A percentile compares a stretch with the other conserved stretches of the same genome.
phyloP scores from a whole-genome alignment of 2,329 filamentous ascomycete genomes.

The Cladophialophora bantiana region DNA sequence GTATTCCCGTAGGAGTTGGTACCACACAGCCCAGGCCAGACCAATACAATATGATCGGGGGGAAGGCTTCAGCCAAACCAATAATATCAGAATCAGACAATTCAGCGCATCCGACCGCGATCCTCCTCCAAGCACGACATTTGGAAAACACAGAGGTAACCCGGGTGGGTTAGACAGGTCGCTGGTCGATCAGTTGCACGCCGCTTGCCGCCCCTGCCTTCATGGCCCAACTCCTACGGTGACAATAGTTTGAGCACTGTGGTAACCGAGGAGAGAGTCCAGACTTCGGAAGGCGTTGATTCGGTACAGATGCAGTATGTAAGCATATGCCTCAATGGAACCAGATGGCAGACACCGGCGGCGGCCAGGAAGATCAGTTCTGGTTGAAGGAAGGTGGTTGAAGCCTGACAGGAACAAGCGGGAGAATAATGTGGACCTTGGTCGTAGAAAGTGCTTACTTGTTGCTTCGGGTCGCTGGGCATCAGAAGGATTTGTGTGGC shows the following conservation, averaged over 20 bases:
- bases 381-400: background rate
- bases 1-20: background rate
- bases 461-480: background rate
- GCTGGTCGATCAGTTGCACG: background rate
- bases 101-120: background rate
- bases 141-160: background rate
- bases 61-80: background rate
- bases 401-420: slow-evolving; percentile 5
- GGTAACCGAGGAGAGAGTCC: background rate
- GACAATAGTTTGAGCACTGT: background rate
- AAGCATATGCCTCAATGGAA: background rate
- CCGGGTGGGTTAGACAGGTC: background rate
- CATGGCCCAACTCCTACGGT: background rate
- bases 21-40: background rate
- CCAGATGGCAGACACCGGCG: too few species aligned
- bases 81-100: background rate
- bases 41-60: background rate
- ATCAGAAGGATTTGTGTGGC: slow-evolving; percentile 2
- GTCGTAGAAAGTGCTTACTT: background rate
- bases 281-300: background rate
- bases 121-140: background rate
- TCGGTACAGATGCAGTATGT: background rate
- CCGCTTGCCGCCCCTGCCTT: background rate
- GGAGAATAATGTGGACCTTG: slow-evolving; percentile 1
- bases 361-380: background rate